Base-by-base conservation (phyloP, 306 rosid genomes). In the Lupinus albus region DNA sequence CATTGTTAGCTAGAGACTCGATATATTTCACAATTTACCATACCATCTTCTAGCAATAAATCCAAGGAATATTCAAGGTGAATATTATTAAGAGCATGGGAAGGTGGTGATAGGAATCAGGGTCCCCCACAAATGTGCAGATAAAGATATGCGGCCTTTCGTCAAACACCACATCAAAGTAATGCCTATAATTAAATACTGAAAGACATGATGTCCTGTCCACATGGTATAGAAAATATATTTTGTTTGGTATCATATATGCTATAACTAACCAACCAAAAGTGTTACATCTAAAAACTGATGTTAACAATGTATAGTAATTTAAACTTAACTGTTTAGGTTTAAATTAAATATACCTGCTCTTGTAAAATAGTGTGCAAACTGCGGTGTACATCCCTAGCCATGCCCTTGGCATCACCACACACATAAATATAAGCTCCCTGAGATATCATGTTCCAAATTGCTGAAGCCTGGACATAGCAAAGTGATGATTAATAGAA, bases 341-440 rank as follows among this genome's bases (percentile, higher is more conserved):
- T 12, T 30, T 15, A 2, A 2, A 3, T 6, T 42, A 61, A 42
- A 44, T 50, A 18, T 76, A 94, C 99, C 97, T 91, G 89, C 70
- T 91, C 97, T 76, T 81, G 91, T 38, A 68, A 78, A 53, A 94
- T 88, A n/a, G 93, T 84, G 73, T 94, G 96, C 14, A 94, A 83
- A 61, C 92, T 77, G 54, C 99, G 90, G 86, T 94, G 99, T 61
- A 94, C 99, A 71, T 94, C 99, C 75, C 62, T 86, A 60, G 99
- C 99, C 99, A 94, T 94, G 79, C 99, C 97, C 85, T 94, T 94
- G 32, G 97, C 99, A 82, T 94, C 99, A 72, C 99, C 99, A 74
- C 99, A 94, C 6, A 94, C 99, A 33, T 91, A 94, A 12, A 94
- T 11, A 39, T 91, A 91, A 67, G 83, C 97, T 57, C 96, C 99